Evolutionary conservation across 2,329 filamentous ascomycete species (phyloP), one percentile per base, ranked within the genome.

Genomic region (Penicillium fuscoglaucum): DNA sequence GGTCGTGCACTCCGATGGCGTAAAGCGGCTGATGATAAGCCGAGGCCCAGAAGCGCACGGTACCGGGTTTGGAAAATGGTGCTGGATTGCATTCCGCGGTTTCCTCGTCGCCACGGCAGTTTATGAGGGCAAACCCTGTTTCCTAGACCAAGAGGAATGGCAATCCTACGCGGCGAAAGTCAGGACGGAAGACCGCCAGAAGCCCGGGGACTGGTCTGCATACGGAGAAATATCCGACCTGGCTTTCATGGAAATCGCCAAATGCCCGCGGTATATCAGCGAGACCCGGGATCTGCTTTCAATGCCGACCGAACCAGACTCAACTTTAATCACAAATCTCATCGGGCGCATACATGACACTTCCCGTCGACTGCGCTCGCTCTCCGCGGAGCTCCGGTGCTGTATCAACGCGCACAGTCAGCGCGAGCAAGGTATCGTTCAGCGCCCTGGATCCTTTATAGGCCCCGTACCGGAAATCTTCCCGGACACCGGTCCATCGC

Each of bases 41-140:
- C 70, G 74, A 6, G 74, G 74, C 1, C 68, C 73, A 3, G 59
- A 55, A n/a, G 57, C 61, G 7, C 70, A 74, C 52, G 57, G 63
- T 4, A 52, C 56, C 4, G 74, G 72, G 1, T 67, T 76, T 43
- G 72, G 70, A 24, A 66, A 70, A 19, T 69, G 68, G n/a, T 70
- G 74, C 39, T 77, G 69, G 58, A 66, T 74, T 21, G 70, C 72
- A 0, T 77, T 74, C 61, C 70, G 75, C 7, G 73, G 74, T 3
- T 74, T 76, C 26, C 64, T 77, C 21, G 62, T 77, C 12, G 71
- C 74, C 6, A 69, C 71, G 3, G 70, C 75, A 0, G 66, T 75
- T 9, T 67, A 71, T 21, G 61, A 71, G 40, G 69, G 70, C 8
- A 66, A 68, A 10, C 64, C 71, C 5, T 78, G 74, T 45, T 76